Evolutionary conservation across 2,329 filamentous ascomycete species (phyloP).

Genomic region (Colletotrichum musae): DNA sequence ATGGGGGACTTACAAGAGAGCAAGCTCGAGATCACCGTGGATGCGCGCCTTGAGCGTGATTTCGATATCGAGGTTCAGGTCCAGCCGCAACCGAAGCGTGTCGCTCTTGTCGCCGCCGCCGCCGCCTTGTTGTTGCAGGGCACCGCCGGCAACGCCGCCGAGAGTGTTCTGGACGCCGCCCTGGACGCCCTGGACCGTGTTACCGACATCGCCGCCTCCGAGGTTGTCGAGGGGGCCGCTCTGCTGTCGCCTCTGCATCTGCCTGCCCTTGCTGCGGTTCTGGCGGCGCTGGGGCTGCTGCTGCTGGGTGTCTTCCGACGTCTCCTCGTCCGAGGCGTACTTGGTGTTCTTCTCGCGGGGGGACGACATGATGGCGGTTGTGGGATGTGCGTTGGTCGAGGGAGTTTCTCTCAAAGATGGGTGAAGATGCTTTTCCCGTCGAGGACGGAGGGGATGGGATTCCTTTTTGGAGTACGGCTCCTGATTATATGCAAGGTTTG

Average conservation of each 20-base stretch:
- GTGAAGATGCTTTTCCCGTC: slow-evolving; percentile 1
- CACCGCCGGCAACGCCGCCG: slow-evolving; percentile 56
- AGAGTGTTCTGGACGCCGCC: slow-evolving; percentile 58
- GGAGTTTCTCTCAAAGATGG: slow-evolving; percentile 42
- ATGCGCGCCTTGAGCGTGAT: slow-evolving; percentile 90
- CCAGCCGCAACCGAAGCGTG: slow-evolving; percentile 80
- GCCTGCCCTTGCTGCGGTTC: slow-evolving; percentile 42
- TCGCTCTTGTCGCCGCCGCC: slow-evolving; percentile 67
- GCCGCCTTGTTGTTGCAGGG: slow-evolving; percentile 51
- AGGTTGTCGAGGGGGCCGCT: slow-evolving; percentile 50
- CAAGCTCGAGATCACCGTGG: slow-evolving; percentile 85
- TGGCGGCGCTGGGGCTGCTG: slow-evolving; percentile 45
- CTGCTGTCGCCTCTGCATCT: slow-evolving; percentile 45
- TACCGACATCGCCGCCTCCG: slow-evolving; percentile 45
- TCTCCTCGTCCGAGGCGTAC: slow-evolving; percentile 55
- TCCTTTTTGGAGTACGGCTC: slow-evolving; percentile 4
- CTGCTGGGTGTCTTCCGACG: slow-evolving; percentile 49
- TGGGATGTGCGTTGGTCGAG: slow-evolving; percentile 8
- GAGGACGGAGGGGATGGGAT: slow-evolving; percentile 4
- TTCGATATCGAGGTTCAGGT: slow-evolving; percentile 87
- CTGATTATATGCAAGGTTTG: slow-evolving; percentile 22
- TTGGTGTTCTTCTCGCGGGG: slow-evolving; percentile 51
- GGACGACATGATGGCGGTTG: slow-evolving; percentile 45
- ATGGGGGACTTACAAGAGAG: slow-evolving; percentile 68
- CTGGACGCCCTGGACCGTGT: slow-evolving; percentile 54